Percentiles rank a stretch among this genome's conserved stretches.
phyloP scores from a whole-genome alignment of 148 eudicot genomes.

The Chenopodium formosanum region DNA sequence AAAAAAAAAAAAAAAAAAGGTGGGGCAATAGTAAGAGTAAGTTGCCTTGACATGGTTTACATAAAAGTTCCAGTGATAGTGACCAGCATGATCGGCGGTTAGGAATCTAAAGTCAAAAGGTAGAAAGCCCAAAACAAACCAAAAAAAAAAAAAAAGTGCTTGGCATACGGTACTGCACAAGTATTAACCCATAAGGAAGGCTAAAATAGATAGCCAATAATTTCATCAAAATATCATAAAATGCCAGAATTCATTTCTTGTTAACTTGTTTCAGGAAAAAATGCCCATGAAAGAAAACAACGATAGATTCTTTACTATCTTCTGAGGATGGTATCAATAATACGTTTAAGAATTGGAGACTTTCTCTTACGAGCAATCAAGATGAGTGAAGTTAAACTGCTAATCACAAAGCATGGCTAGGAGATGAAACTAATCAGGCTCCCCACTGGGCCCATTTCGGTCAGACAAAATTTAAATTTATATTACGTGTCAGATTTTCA shows the following conservation, averaged over 20 bases:
- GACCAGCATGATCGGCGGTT: background rate
- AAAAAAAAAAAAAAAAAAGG: background rate
- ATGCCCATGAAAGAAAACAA: background rate
- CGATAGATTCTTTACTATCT: background rate
- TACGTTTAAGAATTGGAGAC: background rate
- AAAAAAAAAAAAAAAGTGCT: background rate
- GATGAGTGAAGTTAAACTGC: too few relatives aligned
- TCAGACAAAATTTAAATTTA: background rate
- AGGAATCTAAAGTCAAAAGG: conserved; percentile 5
- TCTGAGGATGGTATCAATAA: background rate
- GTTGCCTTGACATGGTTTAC: background rate
- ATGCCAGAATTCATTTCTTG: background rate
- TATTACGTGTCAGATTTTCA: background rate
- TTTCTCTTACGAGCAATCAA: background rate
- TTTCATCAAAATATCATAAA: background rate
- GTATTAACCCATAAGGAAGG: background rate
- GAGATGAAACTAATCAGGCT: background rate
- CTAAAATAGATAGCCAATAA: background rate
- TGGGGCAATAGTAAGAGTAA: background rate
- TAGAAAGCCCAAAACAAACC: background rate
- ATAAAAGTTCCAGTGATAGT: background rate
- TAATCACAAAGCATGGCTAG: background rate
- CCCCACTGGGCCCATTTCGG: background rate
- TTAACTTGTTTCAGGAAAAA: background rate
- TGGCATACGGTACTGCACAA: too few relatives aligned